A percentile compares a stretch with the other conserved stretches of the same genome.
These are phyloP conservation scores for Hysterium pulicare DNA, from an alignment of 2,329 filamentous ascomycete genomes.

Conservation along the genomic window DNA sequence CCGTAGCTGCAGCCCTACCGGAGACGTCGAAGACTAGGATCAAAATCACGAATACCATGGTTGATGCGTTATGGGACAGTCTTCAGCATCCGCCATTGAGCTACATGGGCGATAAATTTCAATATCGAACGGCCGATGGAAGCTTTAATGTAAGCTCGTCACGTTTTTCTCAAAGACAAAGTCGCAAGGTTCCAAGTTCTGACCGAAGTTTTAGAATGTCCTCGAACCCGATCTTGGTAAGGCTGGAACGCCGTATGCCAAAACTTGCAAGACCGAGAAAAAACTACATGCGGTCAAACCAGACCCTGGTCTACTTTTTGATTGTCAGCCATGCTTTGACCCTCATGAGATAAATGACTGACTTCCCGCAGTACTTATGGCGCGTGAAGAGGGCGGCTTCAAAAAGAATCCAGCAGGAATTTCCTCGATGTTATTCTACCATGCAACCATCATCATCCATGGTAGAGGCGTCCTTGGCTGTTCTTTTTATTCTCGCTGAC, in stretches of 20 bases:
- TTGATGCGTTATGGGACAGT: constrained; percentile 35
- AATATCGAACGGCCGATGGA: constrained; percentile 40
- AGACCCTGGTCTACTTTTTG: constrained; percentile 61
- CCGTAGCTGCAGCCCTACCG: neutral
- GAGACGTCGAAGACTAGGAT: neutral
- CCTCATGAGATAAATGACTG: neutral
- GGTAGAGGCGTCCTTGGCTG: too few species aligned
- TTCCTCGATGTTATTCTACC: constrained; percentile 48
- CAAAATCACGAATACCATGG: neutral
- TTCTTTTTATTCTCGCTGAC: too few species aligned
- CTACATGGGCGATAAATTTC: constrained; percentile 30
- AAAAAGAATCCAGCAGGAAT: constrained; percentile 43
- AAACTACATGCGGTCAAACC: constrained; percentile 55
- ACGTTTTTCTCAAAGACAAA: too few species aligned
- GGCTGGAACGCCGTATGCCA: constrained; percentile 60
- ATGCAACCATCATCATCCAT: constrained; percentile 53
- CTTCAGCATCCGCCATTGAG: constrained; percentile 39
- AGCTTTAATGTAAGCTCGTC: constrained; percentile 33
- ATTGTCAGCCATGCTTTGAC: constrained; percentile 26
- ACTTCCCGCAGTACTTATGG: constrained; percentile 17
- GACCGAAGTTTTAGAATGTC: constrained; percentile 54
- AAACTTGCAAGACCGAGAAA: constrained; percentile 54
- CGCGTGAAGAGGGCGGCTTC: constrained; percentile 13
- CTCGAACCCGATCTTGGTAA: constrained; percentile 58
- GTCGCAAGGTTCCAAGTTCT: too few species aligned